Percentiles rank a stretch among this genome's conserved stretches.
Conservation (phyloP, 108 stramenopile species). For the Schizochytrium sp. region DNA sequence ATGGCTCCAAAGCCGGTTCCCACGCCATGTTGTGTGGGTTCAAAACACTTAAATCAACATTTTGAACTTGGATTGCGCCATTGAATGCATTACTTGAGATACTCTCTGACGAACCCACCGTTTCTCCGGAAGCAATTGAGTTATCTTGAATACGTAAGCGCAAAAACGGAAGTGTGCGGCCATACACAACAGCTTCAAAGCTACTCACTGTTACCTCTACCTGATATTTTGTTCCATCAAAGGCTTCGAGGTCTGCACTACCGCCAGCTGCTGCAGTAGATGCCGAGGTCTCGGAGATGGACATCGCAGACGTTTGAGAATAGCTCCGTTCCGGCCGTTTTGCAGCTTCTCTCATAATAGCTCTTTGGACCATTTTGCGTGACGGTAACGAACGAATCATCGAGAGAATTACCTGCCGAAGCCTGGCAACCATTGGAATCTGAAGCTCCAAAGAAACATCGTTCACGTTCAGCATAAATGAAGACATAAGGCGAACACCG, state of each 20-base stretch:
- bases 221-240: conserved; percentile 22
- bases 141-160: neutral
- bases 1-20: conserved; percentile 35
- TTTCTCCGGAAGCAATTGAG: neutral
- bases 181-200: conserved; percentile 35
- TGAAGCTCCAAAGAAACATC: conserved; percentile 2
- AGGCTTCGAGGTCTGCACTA: neutral
- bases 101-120: neutral
- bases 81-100: conserved; percentile 29
- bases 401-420: neutral
- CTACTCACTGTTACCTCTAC: conserved; percentile 30
- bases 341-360: neutral
- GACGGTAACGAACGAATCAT: neutral
- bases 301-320: no score
- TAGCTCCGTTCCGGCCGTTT: neutral
- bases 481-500: conserved; percentile 33
- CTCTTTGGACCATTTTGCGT: neutral
- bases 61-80: neutral
- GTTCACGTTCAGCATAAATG: conserved; percentile 2
- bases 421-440: neutral
- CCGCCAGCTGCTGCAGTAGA: neutral
- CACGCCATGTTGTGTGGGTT: conserved; percentile 39
- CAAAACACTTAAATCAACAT: neutral
- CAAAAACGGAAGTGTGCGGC: neutral
- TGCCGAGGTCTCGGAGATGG: no score